phyloP scores from a whole-genome alignment of 2,329 filamentous ascomycete species.

The Beauveria pseudobassiana region DNA sequence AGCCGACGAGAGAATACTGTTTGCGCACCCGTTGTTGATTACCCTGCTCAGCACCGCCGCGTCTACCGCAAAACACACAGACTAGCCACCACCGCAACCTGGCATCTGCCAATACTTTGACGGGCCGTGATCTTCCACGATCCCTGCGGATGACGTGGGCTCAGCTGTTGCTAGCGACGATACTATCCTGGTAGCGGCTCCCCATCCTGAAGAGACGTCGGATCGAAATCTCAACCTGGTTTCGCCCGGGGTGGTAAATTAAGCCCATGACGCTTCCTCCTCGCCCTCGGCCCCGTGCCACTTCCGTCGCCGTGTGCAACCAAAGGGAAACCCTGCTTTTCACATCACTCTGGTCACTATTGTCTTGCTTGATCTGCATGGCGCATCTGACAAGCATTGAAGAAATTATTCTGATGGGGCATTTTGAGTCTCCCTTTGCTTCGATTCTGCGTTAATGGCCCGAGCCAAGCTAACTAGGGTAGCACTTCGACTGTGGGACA shows the following conservation, averaged over 20 bases:
- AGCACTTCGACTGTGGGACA: not conserved
- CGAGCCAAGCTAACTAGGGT: not conserved
- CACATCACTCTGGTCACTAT: not conserved
- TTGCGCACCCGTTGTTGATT: not conserved
- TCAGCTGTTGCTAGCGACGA: not conserved
- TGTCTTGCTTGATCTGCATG: not conserved
- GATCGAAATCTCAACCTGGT: slow-evolving; percentile 2
- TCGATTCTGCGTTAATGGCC: not conserved
- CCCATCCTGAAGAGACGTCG: not conserved
- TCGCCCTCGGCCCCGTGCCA: not conserved
- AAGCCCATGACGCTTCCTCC: not conserved
- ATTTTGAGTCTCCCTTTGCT: not conserved
- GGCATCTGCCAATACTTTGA: not conserved
- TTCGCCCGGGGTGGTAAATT: not conserved
- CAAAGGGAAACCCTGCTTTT: not conserved
- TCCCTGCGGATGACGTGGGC: not conserved
- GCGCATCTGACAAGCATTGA: not conserved
- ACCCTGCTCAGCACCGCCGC: not conserved
- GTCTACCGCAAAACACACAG: not conserved
- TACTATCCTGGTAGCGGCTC: not conserved
- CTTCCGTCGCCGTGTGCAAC: not conserved
- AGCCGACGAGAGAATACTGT: not conserved
- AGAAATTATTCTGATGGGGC: not conserved
- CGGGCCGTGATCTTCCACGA: not conserved
- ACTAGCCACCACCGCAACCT: not conserved